These are phyloP conservation scores for Boletus holoroseus DNA, from an alignment of 1,284 basidiomycete genomes.

Conservation along the genomic window DNA sequence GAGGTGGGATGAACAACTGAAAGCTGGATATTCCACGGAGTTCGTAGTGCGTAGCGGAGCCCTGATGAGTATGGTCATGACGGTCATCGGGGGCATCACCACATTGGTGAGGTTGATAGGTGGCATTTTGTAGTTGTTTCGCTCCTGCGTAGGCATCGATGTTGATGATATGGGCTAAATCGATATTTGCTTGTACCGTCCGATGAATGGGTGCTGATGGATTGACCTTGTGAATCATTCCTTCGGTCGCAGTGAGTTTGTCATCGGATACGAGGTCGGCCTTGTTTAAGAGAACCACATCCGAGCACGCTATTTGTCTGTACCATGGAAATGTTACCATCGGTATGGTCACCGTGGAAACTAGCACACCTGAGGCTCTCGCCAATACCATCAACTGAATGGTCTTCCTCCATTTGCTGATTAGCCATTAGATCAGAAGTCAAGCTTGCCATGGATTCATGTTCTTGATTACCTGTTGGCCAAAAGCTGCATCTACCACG, in stretches of 20 bases:
- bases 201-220: slow-evolving; percentile 68
- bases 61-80: slow-evolving; percentile 9
- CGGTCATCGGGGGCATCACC: slow-evolving; percentile 28
- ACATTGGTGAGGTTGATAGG: slow-evolving; percentile 26
- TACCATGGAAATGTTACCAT: background rate
- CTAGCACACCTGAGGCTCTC: slow-evolving; percentile 65
- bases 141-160: slow-evolving; percentile 64
- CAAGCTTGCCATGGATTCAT: background rate
- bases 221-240: slow-evolving; percentile 66
- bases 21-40: slow-evolving; percentile 69
- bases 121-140: slow-evolving; percentile 28
- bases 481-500: slow-evolving; percentile 86
- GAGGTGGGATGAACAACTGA: slow-evolving; percentile 57
- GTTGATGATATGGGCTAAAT: slow-evolving; percentile 69
- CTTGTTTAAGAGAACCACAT: slow-evolving; percentile 89
- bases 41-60: slow-evolving; percentile 48
- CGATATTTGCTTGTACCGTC: slow-evolving; percentile 65
- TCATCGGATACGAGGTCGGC: slow-evolving; percentile 59
- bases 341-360: background rate
- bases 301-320: slow-evolving; percentile 86
- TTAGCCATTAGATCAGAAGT: slow-evolving; percentile 7
- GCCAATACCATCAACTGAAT: slow-evolving; percentile 59
- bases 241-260: slow-evolving; percentile 45
- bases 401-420: slow-evolving; percentile 81
- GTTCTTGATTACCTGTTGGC: slow-evolving; percentile 52